These are phyloP conservation scores for Bryoglossum gracile DNA, from an alignment of 495 filamentous ascomycete genomes.

Conservation along the genomic window DNA sequence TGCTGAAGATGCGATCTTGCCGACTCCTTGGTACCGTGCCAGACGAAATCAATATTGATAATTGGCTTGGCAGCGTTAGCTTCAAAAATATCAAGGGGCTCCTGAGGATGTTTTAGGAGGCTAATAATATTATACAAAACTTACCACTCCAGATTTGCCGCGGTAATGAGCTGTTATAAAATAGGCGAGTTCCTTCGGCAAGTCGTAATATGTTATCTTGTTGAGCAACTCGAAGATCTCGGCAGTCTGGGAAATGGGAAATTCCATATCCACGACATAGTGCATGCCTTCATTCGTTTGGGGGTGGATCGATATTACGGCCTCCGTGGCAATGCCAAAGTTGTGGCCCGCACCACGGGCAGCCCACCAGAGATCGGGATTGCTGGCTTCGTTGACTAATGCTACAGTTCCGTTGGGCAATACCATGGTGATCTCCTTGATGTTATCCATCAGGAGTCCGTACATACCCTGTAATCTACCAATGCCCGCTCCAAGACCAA, in stretches of 20 bases:
- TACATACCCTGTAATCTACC: constrained; percentile 43
- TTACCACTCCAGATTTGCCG: no score
- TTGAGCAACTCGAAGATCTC: not conserved
- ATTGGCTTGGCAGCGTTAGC: no score
- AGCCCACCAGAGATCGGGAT: constrained; percentile 41
- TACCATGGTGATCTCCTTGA: constrained; percentile 40
- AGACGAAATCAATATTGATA: no score
- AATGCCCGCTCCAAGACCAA: constrained; percentile 50
- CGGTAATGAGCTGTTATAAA: no score
- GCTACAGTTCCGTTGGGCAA: constrained; percentile 39
- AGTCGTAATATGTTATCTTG: no score
- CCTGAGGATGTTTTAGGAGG: no score
- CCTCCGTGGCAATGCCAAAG: constrained; percentile 34
- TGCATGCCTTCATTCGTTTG: constrained; percentile 19
- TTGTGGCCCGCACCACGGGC: constrained; percentile 40
- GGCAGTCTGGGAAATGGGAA: not conserved
- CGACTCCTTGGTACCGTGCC: no score
- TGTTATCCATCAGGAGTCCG: constrained; percentile 48
- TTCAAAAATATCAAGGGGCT: no score
- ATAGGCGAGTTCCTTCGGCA: no score
- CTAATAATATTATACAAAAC: no score
- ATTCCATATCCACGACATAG: not conserved
- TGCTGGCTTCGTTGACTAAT: constrained; percentile 28
- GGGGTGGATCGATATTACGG: not conserved
- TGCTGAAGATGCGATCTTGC: no score